phyloP scores from a whole-genome alignment of 768 basidiomycete species.

The Mycena floridula region DNA sequence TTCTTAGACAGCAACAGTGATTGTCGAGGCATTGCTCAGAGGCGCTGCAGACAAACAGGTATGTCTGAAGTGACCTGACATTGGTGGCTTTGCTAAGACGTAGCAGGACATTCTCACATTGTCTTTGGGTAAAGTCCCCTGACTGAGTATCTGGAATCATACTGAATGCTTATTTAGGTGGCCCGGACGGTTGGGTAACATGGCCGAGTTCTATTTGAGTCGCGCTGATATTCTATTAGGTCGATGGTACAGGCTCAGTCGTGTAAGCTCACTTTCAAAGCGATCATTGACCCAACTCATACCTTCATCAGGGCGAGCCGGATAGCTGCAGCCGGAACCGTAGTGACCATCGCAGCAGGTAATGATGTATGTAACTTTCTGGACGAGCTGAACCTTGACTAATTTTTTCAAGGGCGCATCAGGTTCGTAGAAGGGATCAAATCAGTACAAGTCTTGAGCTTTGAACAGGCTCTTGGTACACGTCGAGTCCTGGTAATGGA shows the following conservation, averaged over 20 bases:
- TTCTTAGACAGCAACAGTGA: slow-evolving; percentile 15
- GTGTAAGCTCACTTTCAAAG: no score
- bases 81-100: no score
- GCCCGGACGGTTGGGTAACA: slow-evolving; percentile 59
- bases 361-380: slow-evolving; percentile 30
- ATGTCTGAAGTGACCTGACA: no score
- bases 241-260: no score
- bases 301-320: slow-evolving; percentile 57
- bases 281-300: no score
- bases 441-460: slow-evolving; percentile 24
- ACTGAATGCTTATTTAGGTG: no score
- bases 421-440: background rate
- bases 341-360: slow-evolving; percentile 61
- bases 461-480: slow-evolving; percentile 55
- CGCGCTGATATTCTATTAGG: no score
- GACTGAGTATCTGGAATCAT: no score
- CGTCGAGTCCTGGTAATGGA: slow-evolving; percentile 45
- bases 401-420: no score
- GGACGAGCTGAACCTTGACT: no score
- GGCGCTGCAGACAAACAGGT: no score
- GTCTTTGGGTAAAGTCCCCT: no score
- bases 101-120: slow-evolving; percentile 63
- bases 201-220: slow-evolving; percentile 41
- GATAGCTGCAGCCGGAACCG: slow-evolving; percentile 48
- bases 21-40: slow-evolving; percentile 4